These are phyloP conservation scores for Entelexis paramagnoliae DNA, from an alignment of 1,139 yeast genomes.

Conservation along the genomic window DNA sequence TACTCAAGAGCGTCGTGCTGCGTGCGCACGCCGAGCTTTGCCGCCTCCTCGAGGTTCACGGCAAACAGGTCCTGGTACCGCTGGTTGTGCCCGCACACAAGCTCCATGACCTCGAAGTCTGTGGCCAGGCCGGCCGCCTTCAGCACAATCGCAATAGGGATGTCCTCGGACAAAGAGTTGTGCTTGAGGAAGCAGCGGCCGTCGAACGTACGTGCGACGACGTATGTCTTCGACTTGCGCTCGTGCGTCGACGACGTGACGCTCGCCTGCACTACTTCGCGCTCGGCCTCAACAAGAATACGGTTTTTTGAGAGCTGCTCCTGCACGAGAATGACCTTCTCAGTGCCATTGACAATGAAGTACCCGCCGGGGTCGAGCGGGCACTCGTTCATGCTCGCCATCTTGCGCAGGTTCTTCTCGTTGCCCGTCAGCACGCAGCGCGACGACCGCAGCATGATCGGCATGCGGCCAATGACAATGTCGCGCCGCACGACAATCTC, in stretches of 20 bases:
- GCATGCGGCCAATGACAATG: constrained; percentile 95
- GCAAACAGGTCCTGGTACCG: constrained; percentile 86
- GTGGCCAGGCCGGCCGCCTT: constrained; percentile 94
- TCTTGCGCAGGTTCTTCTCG: constrained; percentile 36
- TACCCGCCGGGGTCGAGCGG: constrained; percentile 99
- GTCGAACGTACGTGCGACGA: constrained; percentile 79
- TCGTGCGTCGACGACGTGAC: constrained; percentile 98
- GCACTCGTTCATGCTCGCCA: constrained; percentile 88
- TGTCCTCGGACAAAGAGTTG: constrained; percentile 88
- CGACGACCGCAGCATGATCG: constrained; percentile 88
- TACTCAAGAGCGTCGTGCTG: constrained; percentile 90
- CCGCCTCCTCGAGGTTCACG: constrained; percentile 88
- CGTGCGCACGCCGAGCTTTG: constrained; percentile 73
- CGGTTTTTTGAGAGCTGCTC: constrained; percentile 95
- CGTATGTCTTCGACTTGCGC: constrained; percentile 92
- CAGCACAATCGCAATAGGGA: constrained; percentile 83
- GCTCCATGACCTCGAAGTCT: constrained; percentile 84
- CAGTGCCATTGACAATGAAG: constrained; percentile 86
- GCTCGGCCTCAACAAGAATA: constrained; percentile 95
- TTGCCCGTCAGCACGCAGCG: constrained; percentile 83
- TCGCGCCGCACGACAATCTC: constrained; percentile 83
- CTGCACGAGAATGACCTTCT: constrained; percentile 90
- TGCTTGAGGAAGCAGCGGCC: constrained; percentile 67
- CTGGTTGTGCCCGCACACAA: constrained; percentile 79
- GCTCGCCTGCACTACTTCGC: constrained; percentile 89